These are phyloP conservation scores for Metrosideros polymorpha DNA, from an alignment of 441 rosid species.

Conservation along the genomic window DNA sequence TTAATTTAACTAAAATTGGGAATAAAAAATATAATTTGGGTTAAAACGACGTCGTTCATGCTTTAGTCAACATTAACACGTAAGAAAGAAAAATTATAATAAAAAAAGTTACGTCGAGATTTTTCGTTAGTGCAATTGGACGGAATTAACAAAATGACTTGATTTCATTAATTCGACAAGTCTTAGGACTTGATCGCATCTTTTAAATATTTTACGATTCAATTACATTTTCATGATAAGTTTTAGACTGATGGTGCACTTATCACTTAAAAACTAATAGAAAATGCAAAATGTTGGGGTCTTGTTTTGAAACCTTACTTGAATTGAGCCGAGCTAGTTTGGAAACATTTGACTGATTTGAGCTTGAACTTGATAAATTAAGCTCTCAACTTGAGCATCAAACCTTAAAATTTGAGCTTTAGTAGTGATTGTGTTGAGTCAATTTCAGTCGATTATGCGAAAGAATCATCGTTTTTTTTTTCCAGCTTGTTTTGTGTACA, in stretches of 20 bases:
- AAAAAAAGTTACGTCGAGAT: accelerated
- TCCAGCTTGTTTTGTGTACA: neutral
- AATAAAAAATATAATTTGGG: too few relatives aligned
- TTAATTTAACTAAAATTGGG: too few relatives aligned
- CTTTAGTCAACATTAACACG: too few relatives aligned
- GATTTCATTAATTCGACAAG: neutral
- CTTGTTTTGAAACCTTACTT: neutral
- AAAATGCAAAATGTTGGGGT: neutral
- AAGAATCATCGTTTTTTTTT: accelerated
- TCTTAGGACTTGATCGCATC: neutral
- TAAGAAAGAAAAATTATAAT: neutral
- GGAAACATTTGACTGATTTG: accelerated
- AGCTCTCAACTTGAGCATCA: neutral
- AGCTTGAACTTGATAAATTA: neutral
- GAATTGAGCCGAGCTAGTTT: neutral
- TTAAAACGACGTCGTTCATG: too few relatives aligned
- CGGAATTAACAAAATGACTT: neutral
- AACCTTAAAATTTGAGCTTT: neutral
- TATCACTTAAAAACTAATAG: too few relatives aligned
- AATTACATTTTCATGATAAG: neutral
- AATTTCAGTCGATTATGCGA: accelerated
- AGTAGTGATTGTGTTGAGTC: accelerated
- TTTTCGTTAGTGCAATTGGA: neutral
- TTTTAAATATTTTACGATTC: accelerated
- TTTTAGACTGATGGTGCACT: too few relatives aligned